These are phyloP conservation scores for Reutealis trisperma DNA, from an alignment of 345 rosid species.

Conservation along the genomic window DNA sequence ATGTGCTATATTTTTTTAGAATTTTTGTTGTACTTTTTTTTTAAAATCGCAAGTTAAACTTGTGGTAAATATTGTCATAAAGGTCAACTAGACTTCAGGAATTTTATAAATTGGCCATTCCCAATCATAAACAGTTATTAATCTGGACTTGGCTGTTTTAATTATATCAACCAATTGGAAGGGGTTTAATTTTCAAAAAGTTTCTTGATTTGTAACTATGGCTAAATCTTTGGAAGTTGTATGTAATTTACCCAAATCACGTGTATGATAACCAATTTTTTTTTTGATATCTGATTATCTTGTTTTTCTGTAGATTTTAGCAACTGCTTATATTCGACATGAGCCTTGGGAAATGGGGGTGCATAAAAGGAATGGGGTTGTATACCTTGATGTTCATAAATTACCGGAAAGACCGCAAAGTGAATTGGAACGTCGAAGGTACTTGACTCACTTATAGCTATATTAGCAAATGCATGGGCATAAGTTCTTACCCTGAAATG, in stretches of 20 bases:
- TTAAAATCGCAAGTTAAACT: too few relatives aligned
- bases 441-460: constrained; percentile 13
- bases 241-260: neutral
- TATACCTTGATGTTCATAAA: constrained; percentile 93
- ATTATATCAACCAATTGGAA: neutral
- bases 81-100: too few relatives aligned
- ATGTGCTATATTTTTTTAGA: too few relatives aligned
- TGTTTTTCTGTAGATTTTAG: constrained; percentile 60
- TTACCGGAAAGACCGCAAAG: constrained; percentile 82
- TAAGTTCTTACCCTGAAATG: neutral
- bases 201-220: neutral
- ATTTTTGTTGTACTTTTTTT: too few relatives aligned
- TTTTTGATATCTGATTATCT: neutral
- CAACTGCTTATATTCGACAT: constrained; percentile 75
- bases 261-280: neutral
- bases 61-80: too few relatives aligned
- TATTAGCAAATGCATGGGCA: neutral
- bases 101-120: too few relatives aligned
- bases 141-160: neutral
- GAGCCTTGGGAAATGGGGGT: constrained; percentile 99
- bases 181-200: neutral
- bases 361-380: constrained; percentile 92
- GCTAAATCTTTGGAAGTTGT: neutral
- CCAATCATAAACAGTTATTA: neutral
- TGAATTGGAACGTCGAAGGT: constrained; percentile 91